A percentile compares a stretch with the other conserved stretches of the same genome.
Evolutionary conservation across 2,329 filamentous ascomycete species (phyloP).

Genomic region (Penicillium fuscoglaucum): DNA sequence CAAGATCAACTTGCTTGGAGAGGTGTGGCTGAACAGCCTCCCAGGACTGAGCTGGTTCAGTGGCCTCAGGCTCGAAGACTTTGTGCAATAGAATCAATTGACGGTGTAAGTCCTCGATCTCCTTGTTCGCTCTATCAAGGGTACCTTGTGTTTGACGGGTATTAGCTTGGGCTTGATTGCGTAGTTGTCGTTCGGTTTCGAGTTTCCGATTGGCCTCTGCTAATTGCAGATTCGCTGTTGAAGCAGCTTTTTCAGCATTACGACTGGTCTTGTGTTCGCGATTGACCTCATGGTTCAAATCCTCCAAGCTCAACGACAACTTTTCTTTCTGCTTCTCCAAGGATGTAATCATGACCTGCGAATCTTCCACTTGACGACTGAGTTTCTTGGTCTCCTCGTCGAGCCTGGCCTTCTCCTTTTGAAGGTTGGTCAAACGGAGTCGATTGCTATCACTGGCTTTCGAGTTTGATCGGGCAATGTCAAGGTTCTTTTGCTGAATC

Average conservation of each 20-base stretch:
- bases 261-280: slow-evolving; percentile 86
- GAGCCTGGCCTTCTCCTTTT: slow-evolving; percentile 76
- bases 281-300: slow-evolving; percentile 87
- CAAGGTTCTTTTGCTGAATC: slow-evolving; percentile 92
- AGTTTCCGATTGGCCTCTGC: slow-evolving; percentile 86
- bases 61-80: slow-evolving; percentile 76
- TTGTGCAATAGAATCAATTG: slow-evolving; percentile 82
- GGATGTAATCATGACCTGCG: slow-evolving; percentile 77
- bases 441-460: slow-evolving; percentile 81
- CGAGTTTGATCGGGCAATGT: slow-evolving; percentile 88
- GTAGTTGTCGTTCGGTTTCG: slow-evolving; percentile 84
- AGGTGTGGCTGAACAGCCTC: slow-evolving; percentile 70
- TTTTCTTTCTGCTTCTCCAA: slow-evolving; percentile 96
- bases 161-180: slow-evolving; percentile 80
- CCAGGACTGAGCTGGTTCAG: slow-evolving; percentile 65
- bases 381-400: slow-evolving; percentile 82
- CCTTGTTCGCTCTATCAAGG: slow-evolving; percentile 75
- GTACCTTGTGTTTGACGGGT: slow-evolving; percentile 76
- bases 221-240: slow-evolving; percentile 75
- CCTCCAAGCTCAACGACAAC: slow-evolving; percentile 80
- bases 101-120: slow-evolving; percentile 75
- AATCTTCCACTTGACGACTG: slow-evolving; percentile 79
- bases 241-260: slow-evolving; percentile 85
- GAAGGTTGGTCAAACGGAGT: slow-evolving; percentile 71
- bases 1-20: slow-evolving; percentile 68